These are phyloP conservation scores for Suillus luteus DNA, from an alignment of 768 basidiomycete genomes.

Conservation along the genomic window DNA sequence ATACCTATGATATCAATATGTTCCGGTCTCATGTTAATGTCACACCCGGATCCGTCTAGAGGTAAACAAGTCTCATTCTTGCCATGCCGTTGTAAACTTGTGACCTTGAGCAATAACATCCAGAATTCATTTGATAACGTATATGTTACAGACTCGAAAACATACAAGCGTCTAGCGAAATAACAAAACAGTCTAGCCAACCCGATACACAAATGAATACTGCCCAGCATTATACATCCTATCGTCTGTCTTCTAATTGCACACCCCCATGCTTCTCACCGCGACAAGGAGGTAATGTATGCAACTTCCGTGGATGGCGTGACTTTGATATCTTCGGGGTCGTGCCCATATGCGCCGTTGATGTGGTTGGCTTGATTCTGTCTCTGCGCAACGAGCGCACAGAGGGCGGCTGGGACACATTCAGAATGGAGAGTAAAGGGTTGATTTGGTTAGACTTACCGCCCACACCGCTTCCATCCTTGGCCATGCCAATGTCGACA, in stretches of 20 bases:
- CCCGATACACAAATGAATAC: slow-evolving; percentile 9
- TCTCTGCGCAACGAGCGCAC: slow-evolving; percentile 56
- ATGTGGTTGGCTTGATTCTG: slow-evolving; percentile 22
- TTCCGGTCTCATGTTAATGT: neutral
- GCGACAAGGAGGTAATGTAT: slow-evolving; percentile 25
- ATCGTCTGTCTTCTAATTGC: slow-evolving; percentile 1
- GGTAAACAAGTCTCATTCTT: neutral
- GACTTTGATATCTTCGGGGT: slow-evolving; percentile 15
- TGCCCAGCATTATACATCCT: slow-evolving; percentile 9
- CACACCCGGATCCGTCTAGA: neutral
- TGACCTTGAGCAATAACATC: neutral
- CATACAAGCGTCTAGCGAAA: neutral
- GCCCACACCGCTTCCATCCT: slow-evolving; percentile 97
- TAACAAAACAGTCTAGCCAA: slow-evolving; percentile 4
- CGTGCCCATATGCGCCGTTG: slow-evolving; percentile 15
- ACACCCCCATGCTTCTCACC: slow-evolving; percentile 14
- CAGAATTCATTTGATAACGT: neutral
- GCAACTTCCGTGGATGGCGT: slow-evolving; percentile 16
- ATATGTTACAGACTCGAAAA: slow-evolving; percentile 4
- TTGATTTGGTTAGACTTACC: slow-evolving; percentile 55
- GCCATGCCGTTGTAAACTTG: neutral
- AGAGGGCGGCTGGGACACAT: slow-evolving; percentile 68
- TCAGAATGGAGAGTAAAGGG: slow-evolving; percentile 12
- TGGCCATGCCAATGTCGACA: slow-evolving; percentile 89
- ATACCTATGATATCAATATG: too few species aligned